Evolutionary conservation across 106 monocot species (phyloP).

Genomic region (Dioscorea dumetorum): DNA sequence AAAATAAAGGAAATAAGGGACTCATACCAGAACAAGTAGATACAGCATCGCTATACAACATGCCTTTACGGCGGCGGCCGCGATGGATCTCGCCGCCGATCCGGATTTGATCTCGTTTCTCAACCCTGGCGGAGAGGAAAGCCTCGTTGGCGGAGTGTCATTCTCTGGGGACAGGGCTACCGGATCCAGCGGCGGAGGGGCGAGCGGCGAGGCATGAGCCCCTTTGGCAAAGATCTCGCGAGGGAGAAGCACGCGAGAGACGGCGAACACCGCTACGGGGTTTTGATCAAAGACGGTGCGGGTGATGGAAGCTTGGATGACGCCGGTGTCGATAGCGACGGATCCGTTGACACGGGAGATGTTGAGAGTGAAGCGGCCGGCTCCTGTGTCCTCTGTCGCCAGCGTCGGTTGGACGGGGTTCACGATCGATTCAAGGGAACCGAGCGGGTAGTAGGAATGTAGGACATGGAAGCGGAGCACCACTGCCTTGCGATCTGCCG

Average conservation of each 20-base stretch:
- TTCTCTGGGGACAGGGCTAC: slow-evolving; percentile 3
- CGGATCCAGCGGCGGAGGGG: slow-evolving; percentile 11
- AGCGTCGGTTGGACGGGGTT: slow-evolving; percentile 97
- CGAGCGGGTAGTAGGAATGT: slow-evolving; percentile 95
- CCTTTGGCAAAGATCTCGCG: slow-evolving; percentile 62
- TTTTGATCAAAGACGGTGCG: slow-evolving; percentile 95
- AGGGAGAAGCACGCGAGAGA: slow-evolving; percentile 78
- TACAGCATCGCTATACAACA: slow-evolving; percentile 19
- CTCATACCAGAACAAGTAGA: slow-evolving; percentile 26
- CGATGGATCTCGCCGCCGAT: not conserved
- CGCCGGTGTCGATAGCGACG: slow-evolving; percentile 76
- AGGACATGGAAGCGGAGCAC: slow-evolving; percentile 94
- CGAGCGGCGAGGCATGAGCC: not conserved
- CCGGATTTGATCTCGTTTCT: slow-evolving; percentile 19
- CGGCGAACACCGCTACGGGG: slow-evolving; percentile 87
- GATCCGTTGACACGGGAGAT: slow-evolving; percentile 90
- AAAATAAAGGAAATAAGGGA: slow-evolving; percentile 6
- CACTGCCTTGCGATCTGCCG: slow-evolving; percentile 74
- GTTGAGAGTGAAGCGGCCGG: slow-evolving; percentile 84
- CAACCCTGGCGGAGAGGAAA: slow-evolving; percentile 25
- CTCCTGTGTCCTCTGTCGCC: slow-evolving; percentile 70
- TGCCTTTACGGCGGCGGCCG: not conserved
- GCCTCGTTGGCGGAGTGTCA: slow-evolving; percentile 28
- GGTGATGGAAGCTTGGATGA: slow-evolving; percentile 82
- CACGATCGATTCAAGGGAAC: slow-evolving; percentile 92